Percentiles rank a stretch among this genome's conserved stretches.
Evolutionary conservation across 768 basidiomycete species (phyloP).

Genomic region (Tricholoma sp.): DNA sequence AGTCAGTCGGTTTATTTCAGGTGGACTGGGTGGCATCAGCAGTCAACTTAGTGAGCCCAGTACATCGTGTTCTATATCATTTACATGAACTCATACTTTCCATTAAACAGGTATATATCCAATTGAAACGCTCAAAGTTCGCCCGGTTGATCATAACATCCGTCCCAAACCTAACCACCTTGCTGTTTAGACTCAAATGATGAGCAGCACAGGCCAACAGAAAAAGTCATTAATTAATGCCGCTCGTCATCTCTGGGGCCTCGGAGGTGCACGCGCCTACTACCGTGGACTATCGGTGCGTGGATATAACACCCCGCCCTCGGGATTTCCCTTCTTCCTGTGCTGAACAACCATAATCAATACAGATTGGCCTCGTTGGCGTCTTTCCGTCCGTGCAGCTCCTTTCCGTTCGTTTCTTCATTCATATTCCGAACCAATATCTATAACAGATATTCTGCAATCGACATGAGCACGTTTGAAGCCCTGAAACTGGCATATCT

Average conservation of each 20-base stretch:
- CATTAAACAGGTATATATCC: slow-evolving; percentile 79
- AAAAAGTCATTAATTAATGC: slow-evolving; percentile 58
- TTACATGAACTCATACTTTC: slow-evolving; percentile 14
- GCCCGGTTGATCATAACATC: slow-evolving; percentile 5
- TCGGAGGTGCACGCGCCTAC: slow-evolving; percentile 79
- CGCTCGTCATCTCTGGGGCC: slow-evolving; percentile 66
- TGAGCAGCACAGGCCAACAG: slow-evolving; percentile 72
- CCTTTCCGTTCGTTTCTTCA: neutral
- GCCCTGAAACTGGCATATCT: slow-evolving; percentile 89
- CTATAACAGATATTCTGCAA: slow-evolving; percentile 71
- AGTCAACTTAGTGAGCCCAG: slow-evolving; percentile 75
- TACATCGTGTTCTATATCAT: slow-evolving; percentile 1
- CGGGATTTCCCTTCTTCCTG: slow-evolving; percentile 6
- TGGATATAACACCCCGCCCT: slow-evolving; percentile 13
- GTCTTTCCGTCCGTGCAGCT: slow-evolving; percentile 78
- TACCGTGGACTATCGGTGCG: slow-evolving; percentile 88
- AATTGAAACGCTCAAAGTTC: slow-evolving; percentile 90
- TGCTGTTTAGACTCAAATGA: slow-evolving; percentile 78
- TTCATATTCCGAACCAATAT: neutral
- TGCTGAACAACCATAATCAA: slow-evolving; percentile 9
- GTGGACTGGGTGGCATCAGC: slow-evolving; percentile 92
- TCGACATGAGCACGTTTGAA: slow-evolving; percentile 97
- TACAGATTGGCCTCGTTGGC: slow-evolving; percentile 86
- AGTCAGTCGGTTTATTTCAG: slow-evolving; percentile 88
- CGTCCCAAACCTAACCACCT: neutral